Evolutionary conservation across 2,329 filamentous ascomycete species (phyloP), one percentile per base, ranked within the genome.

Genomic region (Thelonectria rubi): DNA sequence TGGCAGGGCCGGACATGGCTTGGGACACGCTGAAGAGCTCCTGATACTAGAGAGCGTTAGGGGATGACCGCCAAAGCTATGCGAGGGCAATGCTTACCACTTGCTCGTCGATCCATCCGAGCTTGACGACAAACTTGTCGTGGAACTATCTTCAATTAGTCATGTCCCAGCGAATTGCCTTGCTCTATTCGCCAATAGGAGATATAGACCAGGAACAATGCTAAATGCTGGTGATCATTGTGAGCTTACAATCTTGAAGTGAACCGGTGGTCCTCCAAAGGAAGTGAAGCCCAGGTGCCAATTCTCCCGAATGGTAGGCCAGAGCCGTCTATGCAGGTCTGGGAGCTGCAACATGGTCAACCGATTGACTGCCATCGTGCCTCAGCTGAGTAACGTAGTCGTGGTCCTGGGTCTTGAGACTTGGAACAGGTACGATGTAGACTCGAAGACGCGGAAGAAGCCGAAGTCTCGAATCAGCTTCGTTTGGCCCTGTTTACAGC

Each of bases 11-110:
- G 0, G 86, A 86, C 12, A 91, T 79, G 2, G 86, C 86, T 75
- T 92, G 89, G 51, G 82, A 87, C 52, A 92, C 76, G 32, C 86
- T 88, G 74, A 92, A 92, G 2, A 92, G 81, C 70, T 92, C 89
- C 74, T 90, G 87, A 74, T 89, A 91, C 86, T 89, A 57, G 8
- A 46, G 8, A 5, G 7, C 10, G 26, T 30, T 9, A 30, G 26
- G 26, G 4, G 26, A 30, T 30, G 7, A 30, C 10, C 26, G 5
- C 10, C 26, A 9, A 30, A 6, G 26, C 26, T 5, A 30, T 8
- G 10, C 8, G 26, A 30, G 26, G 26, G 8, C 26, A 30, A 30
- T 30, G 8, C 9, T 12, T 42, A 52, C 49, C 37, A 52, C 14
- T 32, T 52, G 37, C 37, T 52, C 49, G 21, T 43, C 32, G 9